phyloP scores from a whole-genome alignment of 2,329 filamentous ascomycete genomes.

The Chlorencoelia australis region DNA sequence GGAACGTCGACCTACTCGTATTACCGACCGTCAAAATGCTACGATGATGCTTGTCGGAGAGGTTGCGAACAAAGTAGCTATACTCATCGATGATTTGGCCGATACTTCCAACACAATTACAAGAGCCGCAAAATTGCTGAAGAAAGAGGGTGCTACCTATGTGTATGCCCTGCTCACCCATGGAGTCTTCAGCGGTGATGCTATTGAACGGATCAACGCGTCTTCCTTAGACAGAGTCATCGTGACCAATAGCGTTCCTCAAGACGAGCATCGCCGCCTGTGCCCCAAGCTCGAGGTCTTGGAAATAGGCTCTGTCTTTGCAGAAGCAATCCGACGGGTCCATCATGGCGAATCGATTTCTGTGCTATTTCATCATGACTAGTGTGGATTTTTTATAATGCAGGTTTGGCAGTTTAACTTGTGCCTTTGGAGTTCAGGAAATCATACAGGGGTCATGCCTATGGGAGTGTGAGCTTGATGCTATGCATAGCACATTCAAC shows the following conservation, averaged over 20 bases:
- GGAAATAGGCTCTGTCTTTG: constrained; percentile 85
- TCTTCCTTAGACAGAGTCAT: constrained; percentile 88
- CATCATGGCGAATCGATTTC: constrained; percentile 92
- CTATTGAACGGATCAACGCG: constrained; percentile 86
- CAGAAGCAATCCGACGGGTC: constrained; percentile 88
- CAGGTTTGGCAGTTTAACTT: background rate
- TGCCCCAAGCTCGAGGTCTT: constrained; percentile 88
- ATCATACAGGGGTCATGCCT: background rate
- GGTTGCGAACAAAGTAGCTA: constrained; percentile 70
- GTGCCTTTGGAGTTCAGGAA: background rate
- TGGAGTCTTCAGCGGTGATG: constrained; percentile 89
- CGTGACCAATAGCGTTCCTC: constrained; percentile 91
- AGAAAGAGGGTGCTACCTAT: constrained; percentile 84
- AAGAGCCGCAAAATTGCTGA: constrained; percentile 88
- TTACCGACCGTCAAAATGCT: constrained; percentile 79
- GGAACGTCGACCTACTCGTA: constrained; percentile 83
- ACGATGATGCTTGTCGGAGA: constrained; percentile 95
- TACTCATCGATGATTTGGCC: constrained; percentile 86
- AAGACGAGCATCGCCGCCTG: constrained; percentile 64
- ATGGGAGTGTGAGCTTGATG: constrained; percentile 3
- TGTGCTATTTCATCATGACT: constrained; percentile 7
- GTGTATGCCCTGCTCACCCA: constrained; percentile 93
- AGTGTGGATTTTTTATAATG: constrained; percentile 6
- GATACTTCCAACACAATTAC: constrained; percentile 98
- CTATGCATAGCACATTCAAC: constrained; percentile 3